A percentile compares a stretch with the other conserved stretches of the same genome.
Evolutionary conservation across 805 yeast species (phyloP).

Genomic region (Kockiozyma suomiensis): DNA sequence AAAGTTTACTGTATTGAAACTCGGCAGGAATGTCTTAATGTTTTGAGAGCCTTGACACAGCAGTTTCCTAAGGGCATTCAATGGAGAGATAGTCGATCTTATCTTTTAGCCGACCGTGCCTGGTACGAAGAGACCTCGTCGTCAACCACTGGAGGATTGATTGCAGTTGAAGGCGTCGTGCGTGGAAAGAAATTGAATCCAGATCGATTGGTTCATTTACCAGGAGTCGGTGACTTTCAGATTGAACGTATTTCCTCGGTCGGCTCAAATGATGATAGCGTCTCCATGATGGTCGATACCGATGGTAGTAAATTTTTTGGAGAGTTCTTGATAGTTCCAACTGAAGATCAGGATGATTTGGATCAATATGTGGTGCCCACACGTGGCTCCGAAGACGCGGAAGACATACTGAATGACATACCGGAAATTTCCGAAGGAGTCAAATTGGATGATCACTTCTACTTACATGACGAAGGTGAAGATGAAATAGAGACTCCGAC

Average conservation of each 20-base stretch:
- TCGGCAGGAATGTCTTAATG: conserved; percentile 68
- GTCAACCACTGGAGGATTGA: conserved; percentile 8
- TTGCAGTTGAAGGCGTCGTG: conserved; percentile 70
- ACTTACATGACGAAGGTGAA: conserved; percentile 47
- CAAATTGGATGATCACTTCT: conserved; percentile 59
- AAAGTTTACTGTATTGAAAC: conserved; percentile 72
- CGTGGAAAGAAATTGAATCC: conserved; percentile 75
- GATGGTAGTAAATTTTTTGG: conserved; percentile 3
- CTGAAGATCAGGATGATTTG: conserved; percentile 39
- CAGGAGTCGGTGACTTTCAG: conserved; percentile 88
- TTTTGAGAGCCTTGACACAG: conserved; percentile 77
- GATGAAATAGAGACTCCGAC: conserved; percentile 37
- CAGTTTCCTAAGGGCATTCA: conserved; percentile 79
- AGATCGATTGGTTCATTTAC: conserved; percentile 78
- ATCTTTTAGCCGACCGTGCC: conserved; percentile 72
- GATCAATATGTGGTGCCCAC: conserved; percentile 37
- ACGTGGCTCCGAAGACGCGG: conserved; percentile 27
- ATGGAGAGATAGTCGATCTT: conserved; percentile 95
- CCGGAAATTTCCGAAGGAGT: conserved; percentile 47
- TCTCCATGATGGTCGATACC: conserved; percentile 39
- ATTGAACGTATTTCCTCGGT: conserved; percentile 61
- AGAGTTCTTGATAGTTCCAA: conserved; percentile 35
- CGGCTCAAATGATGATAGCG: conserved; percentile 40
- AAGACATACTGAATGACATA: conserved; percentile 41
- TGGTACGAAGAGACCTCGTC: conserved; percentile 47